Percentiles rank a stretch among this genome's conserved stretches.
Conservation (phyloP, 495 filamentous ascomycete species). For the Margaritispora aquatica region DNA sequence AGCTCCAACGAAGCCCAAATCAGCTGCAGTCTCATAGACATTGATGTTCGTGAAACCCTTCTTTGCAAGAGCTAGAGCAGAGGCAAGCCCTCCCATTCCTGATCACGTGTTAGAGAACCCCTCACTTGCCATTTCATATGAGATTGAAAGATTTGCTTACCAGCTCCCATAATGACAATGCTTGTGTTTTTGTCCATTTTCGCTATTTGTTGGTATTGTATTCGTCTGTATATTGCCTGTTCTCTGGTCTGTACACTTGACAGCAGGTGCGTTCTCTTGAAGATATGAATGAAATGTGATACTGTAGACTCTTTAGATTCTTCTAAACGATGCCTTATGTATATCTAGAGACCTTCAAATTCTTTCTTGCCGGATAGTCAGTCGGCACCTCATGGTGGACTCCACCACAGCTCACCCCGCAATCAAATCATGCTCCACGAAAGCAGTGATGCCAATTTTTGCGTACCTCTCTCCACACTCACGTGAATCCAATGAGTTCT, state of each 20-base stretch:
- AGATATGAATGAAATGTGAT: no score
- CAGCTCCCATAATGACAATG: constrained; percentile 14
- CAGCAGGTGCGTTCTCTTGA: no score
- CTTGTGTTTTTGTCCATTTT: constrained; percentile 17
- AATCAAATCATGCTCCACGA: neutral
- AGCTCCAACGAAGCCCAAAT: constrained; percentile 74
- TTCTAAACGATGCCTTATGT: neutral
- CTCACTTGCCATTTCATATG: neutral
- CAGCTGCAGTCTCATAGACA: constrained; percentile 66
- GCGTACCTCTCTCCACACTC: neutral
- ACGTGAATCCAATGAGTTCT: neutral
- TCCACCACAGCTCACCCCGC: neutral
- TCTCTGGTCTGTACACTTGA: neutral
- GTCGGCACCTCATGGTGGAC: neutral
- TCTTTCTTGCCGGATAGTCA: no score
- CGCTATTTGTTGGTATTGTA: neutral
- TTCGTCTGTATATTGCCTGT: neutral
- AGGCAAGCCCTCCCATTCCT: constrained; percentile 76
- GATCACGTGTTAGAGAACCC: constrained; percentile 6
- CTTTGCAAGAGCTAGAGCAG: constrained; percentile 65
- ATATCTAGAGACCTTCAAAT: no score
- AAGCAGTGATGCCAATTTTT: neutral
- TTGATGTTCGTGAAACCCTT: constrained; percentile 66
- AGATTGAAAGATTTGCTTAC: constrained; percentile 1
- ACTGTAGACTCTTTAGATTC: no score